These are phyloP conservation scores for Fusarium oxysporum DNA, from an alignment of 2,329 filamentous ascomycete genomes.

Conservation along the genomic window DNA sequence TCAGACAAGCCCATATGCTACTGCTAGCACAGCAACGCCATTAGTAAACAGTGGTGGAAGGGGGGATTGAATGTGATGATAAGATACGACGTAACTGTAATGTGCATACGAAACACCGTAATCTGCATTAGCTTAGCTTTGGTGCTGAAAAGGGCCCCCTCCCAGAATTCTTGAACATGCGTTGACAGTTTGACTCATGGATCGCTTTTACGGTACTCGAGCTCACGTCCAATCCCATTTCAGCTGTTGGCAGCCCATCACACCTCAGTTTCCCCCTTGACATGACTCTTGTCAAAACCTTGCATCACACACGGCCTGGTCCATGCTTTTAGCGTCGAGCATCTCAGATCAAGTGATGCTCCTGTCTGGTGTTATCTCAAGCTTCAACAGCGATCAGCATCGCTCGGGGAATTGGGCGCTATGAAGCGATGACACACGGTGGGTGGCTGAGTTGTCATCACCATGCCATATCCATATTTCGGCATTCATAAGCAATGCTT, in stretches of 20 bases:
- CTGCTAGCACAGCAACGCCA: constrained; percentile 10
- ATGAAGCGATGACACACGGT: not conserved
- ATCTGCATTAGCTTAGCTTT: constrained; percentile 9
- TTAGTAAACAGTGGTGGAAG: constrained; percentile 22
- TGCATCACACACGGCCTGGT: constrained; percentile 24
- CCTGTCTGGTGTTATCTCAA: constrained; percentile 28
- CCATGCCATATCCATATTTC: constrained; percentile 15
- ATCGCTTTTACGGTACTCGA: not conserved
- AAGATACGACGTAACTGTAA: constrained; percentile 25
- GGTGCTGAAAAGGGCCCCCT: not conserved
- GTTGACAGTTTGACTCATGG: constrained; percentile 5
- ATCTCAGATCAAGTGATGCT: constrained; percentile 43
- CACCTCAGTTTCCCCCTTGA: constrained; percentile 15
- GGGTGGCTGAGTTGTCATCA: constrained; percentile 26
- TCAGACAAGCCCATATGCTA: constrained; percentile 32
- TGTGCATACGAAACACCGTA: constrained; percentile 6
- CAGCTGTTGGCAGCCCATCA: constrained; percentile 15
- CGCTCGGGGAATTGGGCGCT: not conserved
- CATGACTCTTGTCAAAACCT: constrained; percentile 37
- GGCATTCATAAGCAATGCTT: constrained; percentile 14
- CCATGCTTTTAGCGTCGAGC: constrained; percentile 31
- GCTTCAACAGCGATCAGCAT: constrained; percentile 33
- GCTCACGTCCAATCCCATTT: constrained; percentile 8
- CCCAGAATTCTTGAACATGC: not conserved
- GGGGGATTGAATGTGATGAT: constrained; percentile 19